phyloP scores from a whole-genome alignment of 495 filamentous ascomycete genomes.

The Clavariopsis aquatica region DNA sequence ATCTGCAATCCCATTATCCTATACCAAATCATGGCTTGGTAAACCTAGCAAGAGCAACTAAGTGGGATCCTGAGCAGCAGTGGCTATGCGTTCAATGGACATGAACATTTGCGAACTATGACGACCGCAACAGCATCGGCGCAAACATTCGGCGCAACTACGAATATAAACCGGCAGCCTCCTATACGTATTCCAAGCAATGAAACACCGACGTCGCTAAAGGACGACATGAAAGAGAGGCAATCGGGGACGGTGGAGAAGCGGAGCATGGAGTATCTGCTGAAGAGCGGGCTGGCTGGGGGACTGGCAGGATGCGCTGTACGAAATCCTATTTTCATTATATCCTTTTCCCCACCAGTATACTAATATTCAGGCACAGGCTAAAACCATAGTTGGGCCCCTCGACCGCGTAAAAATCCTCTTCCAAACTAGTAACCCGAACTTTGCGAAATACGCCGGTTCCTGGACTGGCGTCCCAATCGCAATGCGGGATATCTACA shows the following conservation, averaged over 20 bases:
- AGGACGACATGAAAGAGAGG: conserved; percentile 18
- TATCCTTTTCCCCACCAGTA: not conserved
- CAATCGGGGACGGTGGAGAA: conserved; percentile 55
- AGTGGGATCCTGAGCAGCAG: not conserved
- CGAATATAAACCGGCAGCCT: not conserved
- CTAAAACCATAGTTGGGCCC: conserved; percentile 92
- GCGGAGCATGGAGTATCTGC: conserved; percentile 77
- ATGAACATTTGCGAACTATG: conserved; percentile 28
- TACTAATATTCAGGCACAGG: conserved; percentile 52
- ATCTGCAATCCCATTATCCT: not conserved
- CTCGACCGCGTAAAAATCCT: conserved; percentile 98
- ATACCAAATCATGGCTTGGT: not conserved
- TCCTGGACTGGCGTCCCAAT: conserved; percentile 76
- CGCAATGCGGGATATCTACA: conserved; percentile 82
- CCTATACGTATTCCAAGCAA: conserved; percentile 46
- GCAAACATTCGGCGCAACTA: conserved; percentile 17
- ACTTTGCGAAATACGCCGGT: conserved; percentile 88
- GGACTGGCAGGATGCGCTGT: conserved; percentile 75
- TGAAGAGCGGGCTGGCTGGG: conserved; percentile 79
- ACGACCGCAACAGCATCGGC: conserved; percentile 17
- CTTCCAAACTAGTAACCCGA: conserved; percentile 92
- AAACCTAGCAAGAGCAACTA: not conserved
- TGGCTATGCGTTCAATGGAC: conserved; percentile 20
- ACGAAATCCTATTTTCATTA: conserved; percentile 47
- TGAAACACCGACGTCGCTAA: conserved; percentile 46